Conservation (phyloP, 768 basidiomycete genomes). For the Lactifluus rugatus region DNA sequence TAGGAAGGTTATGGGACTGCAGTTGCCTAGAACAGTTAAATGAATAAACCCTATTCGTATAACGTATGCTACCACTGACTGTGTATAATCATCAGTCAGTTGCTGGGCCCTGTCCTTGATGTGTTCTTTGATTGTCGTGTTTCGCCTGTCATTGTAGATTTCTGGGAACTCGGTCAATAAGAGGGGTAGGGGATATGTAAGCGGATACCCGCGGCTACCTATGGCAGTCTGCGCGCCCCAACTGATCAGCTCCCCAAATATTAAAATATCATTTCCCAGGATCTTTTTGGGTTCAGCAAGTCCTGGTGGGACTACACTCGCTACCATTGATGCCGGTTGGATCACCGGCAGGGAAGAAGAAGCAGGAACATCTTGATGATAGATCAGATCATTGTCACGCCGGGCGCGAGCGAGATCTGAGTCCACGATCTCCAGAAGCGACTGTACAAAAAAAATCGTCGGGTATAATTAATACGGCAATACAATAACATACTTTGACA, state of each 20-base stretch:
- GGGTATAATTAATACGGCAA: background rate
- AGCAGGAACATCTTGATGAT: constrained; percentile 80
- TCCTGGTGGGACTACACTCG: constrained; percentile 44
- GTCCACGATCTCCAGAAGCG: constrained; percentile 61
- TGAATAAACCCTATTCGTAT: background rate
- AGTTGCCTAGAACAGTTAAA: constrained; percentile 39
- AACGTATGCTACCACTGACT: constrained; percentile 30
- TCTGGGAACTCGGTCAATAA: constrained; percentile 32
- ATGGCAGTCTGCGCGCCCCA: constrained; percentile 88
- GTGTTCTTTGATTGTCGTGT: constrained; percentile 57
- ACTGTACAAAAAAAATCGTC: constrained; percentile 35
- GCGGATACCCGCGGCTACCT: constrained; percentile 40
- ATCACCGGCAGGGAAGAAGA: constrained; percentile 57
- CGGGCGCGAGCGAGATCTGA: constrained; percentile 60
- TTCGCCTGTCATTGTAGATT: constrained; percentile 79
- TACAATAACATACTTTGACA: constrained; percentile 46
- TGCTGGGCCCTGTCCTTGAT: constrained; percentile 51
- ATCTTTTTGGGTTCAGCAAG: constrained; percentile 49
- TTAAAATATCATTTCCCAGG: constrained; percentile 42
- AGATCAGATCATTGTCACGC: constrained; percentile 92
- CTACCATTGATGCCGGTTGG: constrained; percentile 54
- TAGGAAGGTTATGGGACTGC: constrained; percentile 67
- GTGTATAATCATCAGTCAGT: constrained; percentile 49
- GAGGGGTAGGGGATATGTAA: background rate
- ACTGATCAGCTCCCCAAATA: constrained; percentile 68